Conservation (phyloP, 2,329 filamentous ascomycete genomes). For the Penicillium sp. region DNA sequence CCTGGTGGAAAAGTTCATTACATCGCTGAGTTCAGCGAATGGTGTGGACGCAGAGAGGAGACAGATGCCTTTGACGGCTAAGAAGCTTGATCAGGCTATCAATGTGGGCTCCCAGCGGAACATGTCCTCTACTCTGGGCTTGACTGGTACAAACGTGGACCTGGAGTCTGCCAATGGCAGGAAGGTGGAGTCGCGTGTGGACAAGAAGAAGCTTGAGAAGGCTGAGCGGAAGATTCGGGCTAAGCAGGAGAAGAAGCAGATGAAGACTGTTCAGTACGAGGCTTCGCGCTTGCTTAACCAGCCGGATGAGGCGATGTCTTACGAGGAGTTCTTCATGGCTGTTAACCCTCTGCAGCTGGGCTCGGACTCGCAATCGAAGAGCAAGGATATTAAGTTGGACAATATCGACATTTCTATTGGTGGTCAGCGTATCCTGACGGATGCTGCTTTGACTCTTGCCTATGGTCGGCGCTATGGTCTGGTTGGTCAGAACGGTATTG, state of each 20-base stretch:
- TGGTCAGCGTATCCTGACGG: conserved; percentile 84
- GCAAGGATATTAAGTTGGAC: conserved; percentile 98
- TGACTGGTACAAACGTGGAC: conserved; percentile 83
- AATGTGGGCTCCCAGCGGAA: conserved; percentile 93
- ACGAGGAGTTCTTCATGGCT: conserved; percentile 99
- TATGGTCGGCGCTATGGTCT: conserved; percentile 95
- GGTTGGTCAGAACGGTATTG: conserved; percentile 99
- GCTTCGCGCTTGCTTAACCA: conserved; percentile 86
- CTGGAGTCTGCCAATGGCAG: conserved; percentile 89
- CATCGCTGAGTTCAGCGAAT: conserved; percentile 76
- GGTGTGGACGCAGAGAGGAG: conserved; percentile 69
- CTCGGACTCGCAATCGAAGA: conserved; percentile 74
- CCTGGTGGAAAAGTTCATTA: conserved; percentile 88
- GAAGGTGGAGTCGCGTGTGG: conserved; percentile 97
- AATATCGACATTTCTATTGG: conserved; percentile 93
- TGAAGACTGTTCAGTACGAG: conserved; percentile 98
- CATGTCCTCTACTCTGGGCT: conserved; percentile 92
- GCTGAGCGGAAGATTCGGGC: conserved; percentile 96
- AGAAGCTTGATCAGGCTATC: conserved; percentile 89
- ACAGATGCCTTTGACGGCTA: conserved; percentile 76
- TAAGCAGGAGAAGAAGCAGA: conserved; percentile 97
- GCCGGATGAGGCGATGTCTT: conserved; percentile 82
- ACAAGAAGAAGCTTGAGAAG: conserved; percentile 98
- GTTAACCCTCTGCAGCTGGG: conserved; percentile 96
- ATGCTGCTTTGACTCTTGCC: conserved; percentile 86